A percentile compares a stretch with the other conserved stretches of the same genome.
Evolutionary conservation across 164 flowering plant species (phyloP).

Genomic region (Annona cherimola): DNA sequence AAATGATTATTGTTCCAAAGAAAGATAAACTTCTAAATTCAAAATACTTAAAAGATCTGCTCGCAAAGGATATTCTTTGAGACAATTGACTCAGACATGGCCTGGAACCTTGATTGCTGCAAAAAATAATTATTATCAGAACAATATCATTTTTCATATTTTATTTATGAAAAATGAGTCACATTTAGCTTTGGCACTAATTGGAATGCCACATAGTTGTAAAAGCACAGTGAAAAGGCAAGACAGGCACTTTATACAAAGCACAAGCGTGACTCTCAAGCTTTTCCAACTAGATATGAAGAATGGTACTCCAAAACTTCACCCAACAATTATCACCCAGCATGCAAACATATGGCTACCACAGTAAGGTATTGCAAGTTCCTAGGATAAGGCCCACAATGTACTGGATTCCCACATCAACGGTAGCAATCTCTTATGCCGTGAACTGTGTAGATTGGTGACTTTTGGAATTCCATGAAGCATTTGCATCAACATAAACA

Average conservation of each 20-base stretch:
- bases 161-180: not conserved
- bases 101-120: conserved; percentile 93
- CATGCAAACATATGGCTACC: not conserved
- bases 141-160: not conserved
- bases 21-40: not conserved
- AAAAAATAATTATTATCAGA: conserved; percentile 6
- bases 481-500: not conserved
- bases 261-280: not conserved
- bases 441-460: not conserved
- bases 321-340: not conserved
- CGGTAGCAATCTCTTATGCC: not conserved
- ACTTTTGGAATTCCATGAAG: not conserved
- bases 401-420: not conserved
- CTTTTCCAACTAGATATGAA: not conserved
- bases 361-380: not conserved
- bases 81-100: conserved; percentile 84
- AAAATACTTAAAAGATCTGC: not conserved
- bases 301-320: not conserved
- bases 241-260: too few species aligned
- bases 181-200: too few species aligned
- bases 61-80: conserved; percentile 85
- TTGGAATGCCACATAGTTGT: too few species aligned
- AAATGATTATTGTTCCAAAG: not conserved
- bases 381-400: not conserved
- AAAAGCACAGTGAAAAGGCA: too few species aligned